Percentiles rank a stretch among this genome's conserved stretches.
phyloP scores from a whole-genome alignment of 257 asterid species.

The Solanum habrochaites region DNA sequence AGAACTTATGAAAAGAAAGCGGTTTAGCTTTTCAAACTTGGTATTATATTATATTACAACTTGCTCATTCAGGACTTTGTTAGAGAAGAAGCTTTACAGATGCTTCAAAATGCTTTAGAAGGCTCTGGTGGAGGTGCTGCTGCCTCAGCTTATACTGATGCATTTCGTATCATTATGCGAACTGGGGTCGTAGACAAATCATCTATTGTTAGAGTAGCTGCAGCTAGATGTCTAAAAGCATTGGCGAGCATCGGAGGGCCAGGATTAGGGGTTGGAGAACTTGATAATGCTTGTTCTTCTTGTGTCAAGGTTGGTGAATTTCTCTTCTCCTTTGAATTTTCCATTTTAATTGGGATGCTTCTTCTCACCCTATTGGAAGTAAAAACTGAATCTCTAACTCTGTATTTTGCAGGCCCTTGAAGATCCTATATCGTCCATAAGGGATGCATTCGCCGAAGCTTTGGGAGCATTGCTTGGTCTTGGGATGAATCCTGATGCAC shows the following conservation, averaged over 20 bases:
- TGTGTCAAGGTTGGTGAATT: conserved; percentile 71
- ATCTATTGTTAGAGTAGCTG: conserved; percentile 74
- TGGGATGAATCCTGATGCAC: conserved; percentile 92
- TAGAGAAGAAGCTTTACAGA: conserved; percentile 87
- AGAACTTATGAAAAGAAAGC: background rate
- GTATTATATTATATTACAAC: conserved; percentile 9
- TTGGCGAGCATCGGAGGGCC: conserved; percentile 96
- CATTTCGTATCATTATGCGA: conserved; percentile 73
- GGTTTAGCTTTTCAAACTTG: background rate
- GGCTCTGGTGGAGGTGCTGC: conserved; percentile 84
- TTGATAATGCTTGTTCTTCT: conserved; percentile 64
- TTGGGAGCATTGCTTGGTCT: conserved; percentile 92
- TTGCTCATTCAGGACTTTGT: conserved; percentile 69
- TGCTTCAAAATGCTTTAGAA: conserved; percentile 97
- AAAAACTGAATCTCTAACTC: background rate
- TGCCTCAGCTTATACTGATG: conserved; percentile 72
- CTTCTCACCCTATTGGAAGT: background rate
- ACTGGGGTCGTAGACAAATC: conserved; percentile 82
- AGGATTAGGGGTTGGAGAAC: conserved; percentile 77
- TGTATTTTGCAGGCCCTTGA: conserved; percentile 59
- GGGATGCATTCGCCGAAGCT: conserved; percentile 96
- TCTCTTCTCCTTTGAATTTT: background rate
- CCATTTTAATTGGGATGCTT: background rate
- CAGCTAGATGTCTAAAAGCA: conserved; percentile 94
- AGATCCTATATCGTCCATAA: conserved; percentile 70